These are phyloP conservation scores for Lodderomyces pseudojiufengensis DNA, from an alignment of 1,139 yeast species.

Conservation along the genomic window DNA sequence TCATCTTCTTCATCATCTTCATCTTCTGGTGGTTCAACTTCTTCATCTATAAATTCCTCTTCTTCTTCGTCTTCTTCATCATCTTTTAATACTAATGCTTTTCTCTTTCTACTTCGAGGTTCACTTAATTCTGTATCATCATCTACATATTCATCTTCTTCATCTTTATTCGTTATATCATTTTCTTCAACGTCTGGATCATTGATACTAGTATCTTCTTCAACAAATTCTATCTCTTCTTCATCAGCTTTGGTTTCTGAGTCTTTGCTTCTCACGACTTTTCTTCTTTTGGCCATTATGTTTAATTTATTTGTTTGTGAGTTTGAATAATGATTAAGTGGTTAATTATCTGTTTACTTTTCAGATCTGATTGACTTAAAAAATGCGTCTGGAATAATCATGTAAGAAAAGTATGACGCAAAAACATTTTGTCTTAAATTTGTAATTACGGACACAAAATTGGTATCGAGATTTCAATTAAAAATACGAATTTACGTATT, in stretches of 20 bases:
- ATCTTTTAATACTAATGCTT: slow-evolving; percentile 1
- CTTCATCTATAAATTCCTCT: slow-evolving; percentile 17
- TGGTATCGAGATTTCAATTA: too few species aligned
- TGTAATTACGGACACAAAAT: too few species aligned
- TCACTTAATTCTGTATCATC: not conserved
- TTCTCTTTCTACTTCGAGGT: slow-evolving; percentile 2
- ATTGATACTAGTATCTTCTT: not conserved
- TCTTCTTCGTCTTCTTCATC: slow-evolving; percentile 9
- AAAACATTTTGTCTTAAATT: too few species aligned
- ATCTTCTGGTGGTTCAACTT: slow-evolving; percentile 15
- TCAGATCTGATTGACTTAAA: too few species aligned
- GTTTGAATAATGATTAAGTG: too few species aligned
- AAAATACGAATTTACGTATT: not conserved
- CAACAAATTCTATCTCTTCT: not conserved
- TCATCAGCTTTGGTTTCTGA: slow-evolving; percentile 1
- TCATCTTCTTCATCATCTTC: slow-evolving; percentile 20
- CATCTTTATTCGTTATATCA: slow-evolving; percentile 3
- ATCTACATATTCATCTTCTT: slow-evolving; percentile 3
- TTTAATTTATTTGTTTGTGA: too few species aligned
- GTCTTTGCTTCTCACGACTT: not conserved
- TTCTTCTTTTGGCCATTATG: slow-evolving; percentile 2
- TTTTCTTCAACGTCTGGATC: slow-evolving; percentile 1
- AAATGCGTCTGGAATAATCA: too few species aligned
- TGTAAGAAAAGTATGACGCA: too few species aligned
- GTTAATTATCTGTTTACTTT: too few species aligned